Percentiles rank a stretch among this genome's conserved stretches.
These are phyloP conservation scores for Naganishia albida DNA, from an alignment of 1,284 basidiomycete genomes.

Conservation along the genomic window DNA sequence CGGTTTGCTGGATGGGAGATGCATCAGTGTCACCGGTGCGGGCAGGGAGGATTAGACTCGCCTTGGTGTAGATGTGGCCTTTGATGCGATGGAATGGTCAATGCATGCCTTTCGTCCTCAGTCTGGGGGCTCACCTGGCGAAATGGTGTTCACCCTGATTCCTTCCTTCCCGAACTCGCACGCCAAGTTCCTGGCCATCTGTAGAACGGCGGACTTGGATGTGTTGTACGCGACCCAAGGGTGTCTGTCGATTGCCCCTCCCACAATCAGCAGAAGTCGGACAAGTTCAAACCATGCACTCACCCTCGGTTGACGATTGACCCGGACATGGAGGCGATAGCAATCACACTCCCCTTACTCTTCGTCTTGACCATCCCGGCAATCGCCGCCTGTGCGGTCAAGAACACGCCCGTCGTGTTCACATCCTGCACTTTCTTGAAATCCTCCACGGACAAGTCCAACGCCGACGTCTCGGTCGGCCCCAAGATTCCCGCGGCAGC, in stretches of 20 bases:
- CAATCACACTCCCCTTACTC: constrained; percentile 48
- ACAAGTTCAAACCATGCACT: background rate
- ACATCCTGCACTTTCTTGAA: constrained; percentile 37
- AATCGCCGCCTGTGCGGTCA: constrained; percentile 50
- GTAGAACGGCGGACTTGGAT: constrained; percentile 54
- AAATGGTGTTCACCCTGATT: constrained; percentile 48
- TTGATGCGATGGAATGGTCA: background rate
- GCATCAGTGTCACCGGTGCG: background rate
- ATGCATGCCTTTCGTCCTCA: background rate
- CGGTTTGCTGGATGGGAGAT: constrained; percentile 45
- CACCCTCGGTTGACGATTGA: constrained; percentile 51
- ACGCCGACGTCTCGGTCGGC: constrained; percentile 35
- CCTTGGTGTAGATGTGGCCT: constrained; percentile 36
- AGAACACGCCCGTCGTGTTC: constrained; percentile 53
- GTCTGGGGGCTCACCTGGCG: constrained; percentile 40
- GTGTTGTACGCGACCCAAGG: constrained; percentile 55
- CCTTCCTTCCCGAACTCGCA: constrained; percentile 53
- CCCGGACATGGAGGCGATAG: constrained; percentile 54
- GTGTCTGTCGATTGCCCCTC: constrained; percentile 31
- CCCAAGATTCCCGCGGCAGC: constrained; percentile 53
- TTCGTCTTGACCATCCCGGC: constrained; percentile 48
- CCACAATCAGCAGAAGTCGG: background rate
- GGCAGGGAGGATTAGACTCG: background rate
- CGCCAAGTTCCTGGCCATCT: constrained; percentile 55
- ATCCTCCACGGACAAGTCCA: constrained; percentile 29